Evolutionary conservation across 148 eudicot species (phyloP).

Genomic region (Rhododendron griersonianum): DNA sequence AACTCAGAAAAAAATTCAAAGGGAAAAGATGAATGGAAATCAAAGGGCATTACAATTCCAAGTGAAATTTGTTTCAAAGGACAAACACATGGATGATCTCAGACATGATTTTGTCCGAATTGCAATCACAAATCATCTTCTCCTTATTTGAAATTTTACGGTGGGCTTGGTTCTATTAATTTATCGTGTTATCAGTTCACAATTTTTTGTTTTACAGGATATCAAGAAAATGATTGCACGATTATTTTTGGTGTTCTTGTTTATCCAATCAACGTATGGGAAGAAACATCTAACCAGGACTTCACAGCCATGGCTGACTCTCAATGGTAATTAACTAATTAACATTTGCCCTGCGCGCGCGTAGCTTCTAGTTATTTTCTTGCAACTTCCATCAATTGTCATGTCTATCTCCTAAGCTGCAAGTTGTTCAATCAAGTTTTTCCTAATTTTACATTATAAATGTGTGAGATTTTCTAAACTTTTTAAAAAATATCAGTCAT

Average conservation of each 20-base stretch:
- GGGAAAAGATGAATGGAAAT: neutral
- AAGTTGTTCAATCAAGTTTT: neutral
- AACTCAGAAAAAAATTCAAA: neutral
- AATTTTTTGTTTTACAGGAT: neutral
- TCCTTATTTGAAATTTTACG: neutral
- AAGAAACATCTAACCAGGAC: neutral
- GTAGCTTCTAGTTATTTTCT: neutral
- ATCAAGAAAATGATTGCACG: neutral
- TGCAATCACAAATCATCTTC: neutral
- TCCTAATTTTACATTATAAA: neutral
- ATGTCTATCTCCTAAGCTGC: neutral
- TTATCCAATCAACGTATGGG: slow-evolving; percentile 5
- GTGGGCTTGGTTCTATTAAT: neutral
- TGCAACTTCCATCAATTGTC: neutral
- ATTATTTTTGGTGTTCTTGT: slow-evolving; percentile 8
- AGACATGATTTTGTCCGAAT: neutral
- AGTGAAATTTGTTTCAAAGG: neutral
- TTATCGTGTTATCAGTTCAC: neutral
- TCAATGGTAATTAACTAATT: neutral
- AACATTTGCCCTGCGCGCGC: neutral
- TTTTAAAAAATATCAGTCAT: neutral
- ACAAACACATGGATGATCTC: neutral
- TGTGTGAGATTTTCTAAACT: neutral
- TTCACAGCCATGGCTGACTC: slow-evolving; percentile 9
- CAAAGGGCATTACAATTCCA: neutral